phyloP scores from a whole-genome alignment of 176 grass and related monocot genomes.

The Triticum urartu region DNA sequence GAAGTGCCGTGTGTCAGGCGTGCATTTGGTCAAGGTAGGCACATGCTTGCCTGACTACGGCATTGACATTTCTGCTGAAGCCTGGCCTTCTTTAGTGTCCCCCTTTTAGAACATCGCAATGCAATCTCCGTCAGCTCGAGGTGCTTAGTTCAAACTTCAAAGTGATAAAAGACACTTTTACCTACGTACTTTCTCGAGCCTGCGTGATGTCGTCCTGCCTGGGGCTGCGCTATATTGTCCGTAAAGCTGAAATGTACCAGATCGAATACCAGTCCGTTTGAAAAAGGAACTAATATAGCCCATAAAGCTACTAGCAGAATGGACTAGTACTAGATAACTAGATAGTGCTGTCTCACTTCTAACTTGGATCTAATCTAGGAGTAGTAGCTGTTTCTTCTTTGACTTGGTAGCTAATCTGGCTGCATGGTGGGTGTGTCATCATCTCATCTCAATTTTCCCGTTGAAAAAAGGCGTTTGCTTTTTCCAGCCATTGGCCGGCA shows the following conservation, averaged over 20 bases:
- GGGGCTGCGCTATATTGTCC: background rate
- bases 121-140: conserved; percentile 20
- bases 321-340: background rate
- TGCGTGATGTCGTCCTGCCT: conserved; percentile 13
- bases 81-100: background rate
- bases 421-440: background rate
- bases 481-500: background rate
- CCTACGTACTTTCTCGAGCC: conserved; percentile 21
- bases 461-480: background rate
- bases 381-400: background rate
- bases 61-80: conserved; percentile 17
- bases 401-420: conserved; percentile 18
- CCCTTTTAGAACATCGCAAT: background rate
- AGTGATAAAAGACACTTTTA: conserved; percentile 19
- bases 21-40: background rate
- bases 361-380: background rate
- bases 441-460: background rate
- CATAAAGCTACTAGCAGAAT: conserved; percentile 4
- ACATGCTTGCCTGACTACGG: background rate
- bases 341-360: too few relatives aligned
- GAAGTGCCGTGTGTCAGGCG: background rate
- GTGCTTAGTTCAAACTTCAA: background rate
- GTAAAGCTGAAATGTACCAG: background rate
- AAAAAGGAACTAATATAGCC: background rate
- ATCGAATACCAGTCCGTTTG: background rate